These are phyloP conservation scores for Nicotiana attenuata DNA, from an alignment of 257 asterid genomes.

Conservation along the genomic window DNA sequence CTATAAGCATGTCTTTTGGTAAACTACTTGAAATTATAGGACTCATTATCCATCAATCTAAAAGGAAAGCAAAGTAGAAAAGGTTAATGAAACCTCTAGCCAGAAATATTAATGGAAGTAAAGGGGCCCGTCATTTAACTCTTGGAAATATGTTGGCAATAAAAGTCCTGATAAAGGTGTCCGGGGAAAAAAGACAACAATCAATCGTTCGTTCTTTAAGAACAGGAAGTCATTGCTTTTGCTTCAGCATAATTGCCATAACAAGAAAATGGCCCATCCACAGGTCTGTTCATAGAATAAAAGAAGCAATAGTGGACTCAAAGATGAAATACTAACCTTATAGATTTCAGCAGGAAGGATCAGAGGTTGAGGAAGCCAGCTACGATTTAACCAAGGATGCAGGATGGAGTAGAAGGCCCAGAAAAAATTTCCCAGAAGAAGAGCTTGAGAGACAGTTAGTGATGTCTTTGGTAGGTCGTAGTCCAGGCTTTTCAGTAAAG, in stretches of 20 bases:
- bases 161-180: background rate
- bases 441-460: slow-evolving; percentile 64
- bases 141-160: background rate
- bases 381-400: slow-evolving; percentile 58
- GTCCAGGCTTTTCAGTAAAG: slow-evolving; percentile 66
- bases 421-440: slow-evolving; percentile 63
- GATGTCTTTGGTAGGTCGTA: slow-evolving; percentile 66
- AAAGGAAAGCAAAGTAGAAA: background rate
- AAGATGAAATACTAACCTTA: slow-evolving; percentile 44
- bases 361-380: slow-evolving; percentile 91
- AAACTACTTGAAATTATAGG: background rate
- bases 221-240: background rate
- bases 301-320: background rate
- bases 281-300: background rate
- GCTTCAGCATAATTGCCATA: background rate
- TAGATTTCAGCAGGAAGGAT: slow-evolving; percentile 94
- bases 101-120: background rate
- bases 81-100: background rate
- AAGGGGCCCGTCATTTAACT: background rate
- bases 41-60: background rate
- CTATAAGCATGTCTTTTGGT: background rate
- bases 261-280: background rate
- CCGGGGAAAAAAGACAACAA: background rate
- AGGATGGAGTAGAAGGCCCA: slow-evolving; percentile 57
- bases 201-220: background rate